Evolutionary conservation across 768 basidiomycete species (phyloP).

Genomic region (Pisolithus microcarpus): DNA sequence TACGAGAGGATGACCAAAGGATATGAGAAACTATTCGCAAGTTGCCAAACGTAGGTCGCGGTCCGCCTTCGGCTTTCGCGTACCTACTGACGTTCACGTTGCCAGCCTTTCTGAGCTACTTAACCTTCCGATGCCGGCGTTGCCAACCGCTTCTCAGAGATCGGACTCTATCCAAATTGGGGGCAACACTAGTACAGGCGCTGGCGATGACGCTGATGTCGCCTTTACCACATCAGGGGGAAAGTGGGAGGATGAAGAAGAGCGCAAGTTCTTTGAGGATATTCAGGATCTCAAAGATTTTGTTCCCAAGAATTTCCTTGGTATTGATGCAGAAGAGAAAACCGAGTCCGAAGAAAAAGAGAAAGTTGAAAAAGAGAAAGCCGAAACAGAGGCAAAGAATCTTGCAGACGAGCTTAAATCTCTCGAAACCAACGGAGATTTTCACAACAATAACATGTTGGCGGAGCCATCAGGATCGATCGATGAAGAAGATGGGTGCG

Average conservation of each 20-base stretch:
- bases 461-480: conserved; percentile 10
- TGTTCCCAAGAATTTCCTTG: conserved; percentile 82
- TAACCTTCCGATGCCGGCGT: conserved; percentile 66
- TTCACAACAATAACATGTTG: conserved; percentile 14
- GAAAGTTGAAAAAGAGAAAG: conserved; percentile 47
- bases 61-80: background rate
- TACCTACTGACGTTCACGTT: conserved; percentile 7
- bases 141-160: conserved; percentile 80
- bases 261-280: conserved; percentile 89
- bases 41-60: conserved; percentile 73
- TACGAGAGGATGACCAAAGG: conserved; percentile 98
- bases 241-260: conserved; percentile 99
- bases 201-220: conserved; percentile 55
- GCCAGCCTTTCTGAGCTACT: conserved; percentile 85
- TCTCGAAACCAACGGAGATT: conserved; percentile 36
- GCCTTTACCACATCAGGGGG: conserved; percentile 46
- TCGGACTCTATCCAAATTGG: conserved; percentile 78
- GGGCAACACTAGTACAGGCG: conserved; percentile 32
- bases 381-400: conserved; percentile 60
- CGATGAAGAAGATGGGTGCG: conserved; percentile 27
- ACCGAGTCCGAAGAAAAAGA: conserved; percentile 41
- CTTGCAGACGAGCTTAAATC: conserved; percentile 74
- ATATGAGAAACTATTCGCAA: conserved; percentile 86
- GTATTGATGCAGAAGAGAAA: conserved; percentile 42
- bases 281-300: conserved; percentile 87